Percentiles rank a stretch among this genome's conserved stretches.
These are phyloP conservation scores for Chaetoscypha palmicola DNA, from an alignment of 2,329 filamentous ascomycete species.

Conservation along the genomic window DNA sequence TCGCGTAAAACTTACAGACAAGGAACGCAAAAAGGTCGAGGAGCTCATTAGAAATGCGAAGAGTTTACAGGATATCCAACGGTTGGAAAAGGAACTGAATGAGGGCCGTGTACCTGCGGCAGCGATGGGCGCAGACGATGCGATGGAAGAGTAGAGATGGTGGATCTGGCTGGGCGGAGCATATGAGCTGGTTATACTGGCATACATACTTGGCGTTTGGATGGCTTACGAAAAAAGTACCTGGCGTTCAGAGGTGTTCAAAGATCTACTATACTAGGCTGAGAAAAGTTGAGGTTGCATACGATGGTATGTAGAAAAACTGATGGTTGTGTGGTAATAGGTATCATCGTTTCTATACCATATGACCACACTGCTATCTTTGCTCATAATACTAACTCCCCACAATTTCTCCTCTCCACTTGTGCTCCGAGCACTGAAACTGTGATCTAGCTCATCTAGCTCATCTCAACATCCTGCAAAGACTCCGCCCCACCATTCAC, in stretches of 20 bases:
- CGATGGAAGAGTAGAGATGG: conserved; percentile 52
- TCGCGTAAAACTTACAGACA: conserved; percentile 77
- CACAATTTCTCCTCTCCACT: no score
- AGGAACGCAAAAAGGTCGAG: conserved; percentile 78
- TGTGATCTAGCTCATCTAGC: conserved; percentile 5
- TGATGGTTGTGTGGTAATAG: no score
- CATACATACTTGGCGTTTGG: conserved; percentile 12
- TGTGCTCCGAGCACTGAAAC: no score
- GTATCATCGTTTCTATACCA: no score
- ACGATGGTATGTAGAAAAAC: no score
- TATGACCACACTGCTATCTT: no score
- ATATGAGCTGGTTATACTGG: no score
- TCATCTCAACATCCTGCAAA: conserved; percentile 28
- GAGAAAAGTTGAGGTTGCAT: no score
- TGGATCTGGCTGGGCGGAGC: no score
- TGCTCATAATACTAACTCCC: no score
- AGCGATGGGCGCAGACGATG: conserved; percentile 46
- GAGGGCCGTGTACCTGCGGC: conserved; percentile 79
- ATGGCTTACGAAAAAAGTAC: conserved; percentile 6
- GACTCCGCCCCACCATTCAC: conserved; percentile 13
- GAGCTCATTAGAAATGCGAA: conserved; percentile 83
- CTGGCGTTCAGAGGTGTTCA: no score
- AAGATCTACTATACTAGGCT: no score
- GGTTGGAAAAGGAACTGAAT: conserved; percentile 83
- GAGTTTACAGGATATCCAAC: conserved; percentile 82